Conservation (phyloP, 163 green algal species). For the Chloromonas sp. region DNA sequence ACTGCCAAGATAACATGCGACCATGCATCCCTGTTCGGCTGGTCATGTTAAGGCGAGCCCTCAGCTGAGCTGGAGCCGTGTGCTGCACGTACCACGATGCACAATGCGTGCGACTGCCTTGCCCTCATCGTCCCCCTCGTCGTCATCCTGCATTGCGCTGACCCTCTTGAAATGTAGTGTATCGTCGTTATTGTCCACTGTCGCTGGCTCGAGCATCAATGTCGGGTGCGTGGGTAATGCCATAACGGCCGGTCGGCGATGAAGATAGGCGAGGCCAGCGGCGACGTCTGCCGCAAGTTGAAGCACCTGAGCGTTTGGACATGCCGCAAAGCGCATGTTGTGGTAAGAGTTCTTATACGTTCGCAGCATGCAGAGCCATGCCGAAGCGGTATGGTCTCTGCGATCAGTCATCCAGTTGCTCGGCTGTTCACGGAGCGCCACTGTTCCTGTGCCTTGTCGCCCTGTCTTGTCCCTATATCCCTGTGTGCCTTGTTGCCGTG, state of each 20-base stretch:
- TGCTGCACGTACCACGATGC: conserved; percentile 34
- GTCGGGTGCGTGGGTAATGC: background rate
- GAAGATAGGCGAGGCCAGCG: conserved; percentile 52
- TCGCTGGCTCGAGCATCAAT: background rate
- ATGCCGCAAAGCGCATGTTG: no score
- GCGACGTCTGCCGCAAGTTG: conserved; percentile 47
- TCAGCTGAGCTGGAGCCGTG: background rate
- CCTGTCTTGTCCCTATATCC: no score
- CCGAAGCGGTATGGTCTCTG: no score
- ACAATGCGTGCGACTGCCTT: conserved; percentile 33
- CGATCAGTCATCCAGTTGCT: no score
- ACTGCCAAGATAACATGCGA: background rate
- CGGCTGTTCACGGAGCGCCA: no score
- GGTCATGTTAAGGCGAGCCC: background rate
- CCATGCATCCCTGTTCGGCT: background rate
- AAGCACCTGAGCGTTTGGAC: background rate
- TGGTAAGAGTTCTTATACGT: background rate
- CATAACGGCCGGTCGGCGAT: conserved; percentile 18
- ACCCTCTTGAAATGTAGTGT: no score
- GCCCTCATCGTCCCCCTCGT: background rate
- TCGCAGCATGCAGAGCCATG: no score
- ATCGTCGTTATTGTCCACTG: background rate
- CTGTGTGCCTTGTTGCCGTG: no score
- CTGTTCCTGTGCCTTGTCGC: no score
- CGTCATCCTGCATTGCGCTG: background rate